Percentiles rank a stretch among this genome's conserved stretches.
Evolutionary conservation across 2,329 filamentous ascomycete species (phyloP).

Genomic region (Aspergillus sp.): DNA sequence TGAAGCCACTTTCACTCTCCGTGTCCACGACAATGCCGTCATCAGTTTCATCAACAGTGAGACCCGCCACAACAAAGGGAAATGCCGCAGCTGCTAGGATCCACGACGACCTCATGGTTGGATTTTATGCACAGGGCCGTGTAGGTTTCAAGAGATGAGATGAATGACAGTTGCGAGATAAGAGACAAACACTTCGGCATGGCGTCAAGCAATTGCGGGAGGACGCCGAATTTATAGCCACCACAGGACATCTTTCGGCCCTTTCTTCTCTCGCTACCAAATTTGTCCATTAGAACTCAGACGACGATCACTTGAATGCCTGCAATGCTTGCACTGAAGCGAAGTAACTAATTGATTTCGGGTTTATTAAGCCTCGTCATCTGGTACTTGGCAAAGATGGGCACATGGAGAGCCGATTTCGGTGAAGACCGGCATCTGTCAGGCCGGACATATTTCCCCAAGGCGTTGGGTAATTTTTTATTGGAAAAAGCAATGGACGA

Average conservation of each 20-base stretch:
- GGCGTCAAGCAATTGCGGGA: neutral
- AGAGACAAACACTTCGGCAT: neutral
- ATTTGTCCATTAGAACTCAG: neutral
- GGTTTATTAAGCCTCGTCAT: neutral
- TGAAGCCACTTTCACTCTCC: conserved; percentile 1
- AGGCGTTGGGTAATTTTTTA: too few species aligned
- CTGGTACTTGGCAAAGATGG: neutral
- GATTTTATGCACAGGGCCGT: neutral
- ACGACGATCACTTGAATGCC: neutral
- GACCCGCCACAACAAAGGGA: neutral
- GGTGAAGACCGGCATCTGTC: neutral
- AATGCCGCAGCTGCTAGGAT: neutral
- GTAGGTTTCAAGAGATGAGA: neutral
- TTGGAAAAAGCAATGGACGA: too few species aligned
- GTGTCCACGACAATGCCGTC: conserved; percentile 3
- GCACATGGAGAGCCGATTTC: neutral
- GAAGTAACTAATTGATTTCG: neutral
- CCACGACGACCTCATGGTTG: neutral
- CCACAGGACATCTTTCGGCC: neutral
- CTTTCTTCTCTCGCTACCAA: neutral
- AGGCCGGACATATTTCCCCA: too few species aligned
- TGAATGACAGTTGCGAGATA: neutral
- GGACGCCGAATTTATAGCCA: neutral
- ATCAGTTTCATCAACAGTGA: conserved; percentile 1
- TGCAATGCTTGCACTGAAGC: neutral